Evolutionary conservation across 2,329 filamentous ascomycete genomes (phyloP).

Genomic region (Aspergillus sp.): DNA sequence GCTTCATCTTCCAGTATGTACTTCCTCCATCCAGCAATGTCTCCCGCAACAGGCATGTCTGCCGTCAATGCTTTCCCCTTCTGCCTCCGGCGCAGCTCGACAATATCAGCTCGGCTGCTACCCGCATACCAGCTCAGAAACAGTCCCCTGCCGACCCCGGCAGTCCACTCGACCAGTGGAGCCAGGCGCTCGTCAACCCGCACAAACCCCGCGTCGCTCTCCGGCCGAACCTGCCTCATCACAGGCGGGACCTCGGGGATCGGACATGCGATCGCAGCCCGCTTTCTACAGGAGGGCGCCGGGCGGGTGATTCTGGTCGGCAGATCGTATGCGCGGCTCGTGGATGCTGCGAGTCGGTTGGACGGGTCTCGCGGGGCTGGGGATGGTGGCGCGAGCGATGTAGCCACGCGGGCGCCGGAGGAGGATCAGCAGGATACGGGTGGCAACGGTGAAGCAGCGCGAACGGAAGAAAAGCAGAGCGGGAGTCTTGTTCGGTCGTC

Average conservation of each 20-base stretch:
- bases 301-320: constrained; percentile 51
- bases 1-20: constrained; percentile 1
- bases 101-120: too few relatives aligned
- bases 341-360: constrained; percentile 24
- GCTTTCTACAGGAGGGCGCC: constrained; percentile 56
- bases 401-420: constrained; percentile 13
- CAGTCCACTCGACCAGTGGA: too few relatives aligned
- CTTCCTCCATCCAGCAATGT: background rate
- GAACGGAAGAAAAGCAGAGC: background rate
- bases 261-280: constrained; percentile 55
- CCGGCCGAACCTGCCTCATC: constrained; percentile 42
- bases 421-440: constrained; percentile 7
- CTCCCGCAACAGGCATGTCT: too few relatives aligned
- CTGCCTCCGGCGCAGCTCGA: too few relatives aligned
- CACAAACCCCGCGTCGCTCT: too few relatives aligned
- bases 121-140: too few relatives aligned
- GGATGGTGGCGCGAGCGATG: constrained; percentile 1
- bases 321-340: constrained; percentile 42
- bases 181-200: too few relatives aligned
- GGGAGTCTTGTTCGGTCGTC: constrained; percentile 9
- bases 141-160: too few relatives aligned
- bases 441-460: background rate
- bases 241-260: constrained; percentile 65
- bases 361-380: constrained; percentile 5
- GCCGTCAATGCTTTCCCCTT: too few relatives aligned